phyloP scores from a whole-genome alignment of 768 basidiomycete species.

The Naematelia aurantialba region DNA sequence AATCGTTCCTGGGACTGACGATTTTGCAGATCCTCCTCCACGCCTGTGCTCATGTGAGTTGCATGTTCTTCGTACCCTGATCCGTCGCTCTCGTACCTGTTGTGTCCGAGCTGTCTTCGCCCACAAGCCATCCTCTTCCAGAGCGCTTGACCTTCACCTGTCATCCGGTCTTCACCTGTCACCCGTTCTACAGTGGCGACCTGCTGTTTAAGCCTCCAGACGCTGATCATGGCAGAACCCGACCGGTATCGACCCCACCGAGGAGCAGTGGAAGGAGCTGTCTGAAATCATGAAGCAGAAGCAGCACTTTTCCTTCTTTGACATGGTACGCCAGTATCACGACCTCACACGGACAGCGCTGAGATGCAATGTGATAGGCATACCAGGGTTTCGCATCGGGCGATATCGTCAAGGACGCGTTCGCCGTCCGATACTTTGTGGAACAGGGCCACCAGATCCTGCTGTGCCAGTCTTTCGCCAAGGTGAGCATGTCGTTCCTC shows the following conservation, averaged over 20 bases:
- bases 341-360: too few species aligned
- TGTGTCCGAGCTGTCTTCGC: not conserved
- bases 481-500: conserved; percentile 51
- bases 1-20: conserved; percentile 2
- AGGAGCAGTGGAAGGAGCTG: conserved; percentile 85
- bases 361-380: too few species aligned
- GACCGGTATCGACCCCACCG: conserved; percentile 95
- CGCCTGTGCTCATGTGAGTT: conserved; percentile 67
- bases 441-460: conserved; percentile 83
- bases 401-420: conserved; percentile 81
- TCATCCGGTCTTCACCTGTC: not conserved
- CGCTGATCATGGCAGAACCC: conserved; percentile 70
- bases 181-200: not conserved
- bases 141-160: not conserved
- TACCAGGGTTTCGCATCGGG: conserved; percentile 99
- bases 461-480: conserved; percentile 92
- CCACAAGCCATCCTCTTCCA: not conserved
- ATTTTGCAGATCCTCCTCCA: conserved; percentile 65
- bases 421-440: conserved; percentile 91
- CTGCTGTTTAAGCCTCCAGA: not conserved
- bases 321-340: conserved; percentile 65
- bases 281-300: conserved; percentile 79
- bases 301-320: conserved; percentile 95
- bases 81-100: not conserved
- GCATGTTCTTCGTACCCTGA: not conserved